Base-by-base conservation (phyloP, 176 grass and related monocot species). In the Carex kokanica region DNA sequence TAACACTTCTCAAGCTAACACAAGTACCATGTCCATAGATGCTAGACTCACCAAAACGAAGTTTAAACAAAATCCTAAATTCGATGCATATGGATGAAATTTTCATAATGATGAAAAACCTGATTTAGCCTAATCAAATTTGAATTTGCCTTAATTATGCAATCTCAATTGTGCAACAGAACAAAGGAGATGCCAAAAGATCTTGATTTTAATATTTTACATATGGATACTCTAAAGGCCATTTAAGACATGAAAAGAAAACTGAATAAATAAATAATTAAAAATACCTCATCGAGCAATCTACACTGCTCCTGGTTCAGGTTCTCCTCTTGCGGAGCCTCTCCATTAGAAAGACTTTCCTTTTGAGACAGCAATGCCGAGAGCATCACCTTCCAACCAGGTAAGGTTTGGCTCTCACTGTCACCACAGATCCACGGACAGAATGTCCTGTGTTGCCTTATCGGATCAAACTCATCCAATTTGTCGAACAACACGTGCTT, bases 361-460 rank as follows among this genome's bases (percentile, higher is more conserved):
- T 86, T 86, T 55, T 81, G 89, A 71, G 85, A 79, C 81, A 93
- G 88, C 86, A 98, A 88, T 45, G 97, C 93, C 3, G 52, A 78
- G 51, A 99, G 86, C 54, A 81, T 93, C 83, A 93, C 56, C 82
- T 86, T 93, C 91, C 97, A 99, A 47, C 96, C 96, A 74, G 93
- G 89, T 59, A 92, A 80, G 17, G 65, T 64, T 49, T 88, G 84
- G 66, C 86, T 64, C 14, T 60, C 32, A 74, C 47, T 52, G 41
- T 95, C 86, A 24, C 85, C 91, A 83, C 90, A 80, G 57, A 90
- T 90, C 96, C 96, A 99, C 65, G 97, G 91, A 84, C 97, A 99
- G 84, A 95, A 99, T 15, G 89, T 84, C 81, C 97, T 83, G 86
- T 99, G 97, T 59, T 95, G 93, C 89, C 86, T 96, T 66, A 96